Evolutionary conservation across 176 grass and related monocot genomes (phyloP), one percentile per base, ranked within the genome.

Genomic region (Zea mays): DNA sequence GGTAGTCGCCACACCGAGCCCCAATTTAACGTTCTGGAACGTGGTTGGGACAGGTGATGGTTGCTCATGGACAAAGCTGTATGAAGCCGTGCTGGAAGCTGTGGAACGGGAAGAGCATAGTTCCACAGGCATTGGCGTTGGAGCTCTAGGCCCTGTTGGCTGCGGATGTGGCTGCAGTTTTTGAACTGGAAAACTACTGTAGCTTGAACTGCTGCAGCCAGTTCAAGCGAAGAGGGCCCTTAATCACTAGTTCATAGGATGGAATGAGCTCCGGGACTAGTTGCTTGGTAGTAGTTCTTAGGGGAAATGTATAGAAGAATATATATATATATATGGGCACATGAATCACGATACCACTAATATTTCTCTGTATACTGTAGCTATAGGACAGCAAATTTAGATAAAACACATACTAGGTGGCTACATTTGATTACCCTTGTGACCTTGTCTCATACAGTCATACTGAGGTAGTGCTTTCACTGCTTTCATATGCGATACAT

Each of bases 31-130:
- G 71, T 95, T 95, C 54, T 86, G 87, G 82, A 77, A 72, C 51
- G 17, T 83, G 12, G 81, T 75, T 79, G 75, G 82, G 71, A 70
- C 79, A 45, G 79, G 77, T 33, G 73, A 90, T 45, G 72, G 72
- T 33, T 95, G 87, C 82, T 88, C 96, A 43, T 99, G 96, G 96
- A 35, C 81, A 5, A 88, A 99, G 78, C 92, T 99, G 74, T 99
- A 99, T 66, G 81, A 77, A 67, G 86, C 72, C 11, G 92, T 99
- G 43, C 83, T 88, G 72, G 85, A 87, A n/a, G 83, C 91, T 35
- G 82, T 95, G 78, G 87, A 99, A 73, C 65, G 6, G 43, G 79
- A 83, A 81, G 74, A 57, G 6, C 12, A 34, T 34, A 33, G 27
- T 71, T 71, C 73, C 9, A 4, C 17, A 3, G 82, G 73, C 36